Conservation (phyloP, 345 rosid species). For the Salix brachista region DNA sequence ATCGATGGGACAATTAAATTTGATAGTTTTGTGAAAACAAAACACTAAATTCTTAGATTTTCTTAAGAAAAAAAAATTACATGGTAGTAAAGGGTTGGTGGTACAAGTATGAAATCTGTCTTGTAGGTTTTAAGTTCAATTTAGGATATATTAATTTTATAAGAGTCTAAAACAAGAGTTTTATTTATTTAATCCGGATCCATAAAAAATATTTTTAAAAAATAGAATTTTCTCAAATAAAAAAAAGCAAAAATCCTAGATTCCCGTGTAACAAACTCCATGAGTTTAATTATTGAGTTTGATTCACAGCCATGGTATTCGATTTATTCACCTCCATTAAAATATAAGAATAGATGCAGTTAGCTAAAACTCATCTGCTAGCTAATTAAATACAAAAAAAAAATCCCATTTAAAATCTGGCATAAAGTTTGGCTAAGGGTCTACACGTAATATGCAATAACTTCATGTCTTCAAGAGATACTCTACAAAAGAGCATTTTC, state of each 20-base stretch:
- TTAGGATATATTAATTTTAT: too few species aligned
- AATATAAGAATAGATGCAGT: background rate
- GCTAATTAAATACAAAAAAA: background rate
- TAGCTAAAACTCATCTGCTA: background rate
- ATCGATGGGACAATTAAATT: background rate
- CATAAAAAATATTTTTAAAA: too few species aligned
- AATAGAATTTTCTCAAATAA: too few species aligned
- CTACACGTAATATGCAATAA: background rate
- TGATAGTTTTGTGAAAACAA: background rate
- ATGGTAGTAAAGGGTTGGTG: too few species aligned
- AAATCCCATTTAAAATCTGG: background rate
- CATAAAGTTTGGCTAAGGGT: background rate
- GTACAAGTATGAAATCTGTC: too few species aligned
- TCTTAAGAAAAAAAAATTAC: background rate
- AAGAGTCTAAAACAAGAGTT: too few species aligned
- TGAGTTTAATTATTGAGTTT: background rate
- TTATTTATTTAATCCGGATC: too few species aligned
- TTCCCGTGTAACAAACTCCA: background rate
- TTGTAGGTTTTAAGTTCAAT: too few species aligned
- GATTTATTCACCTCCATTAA: background rate
- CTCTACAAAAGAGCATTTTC: too few species aligned
- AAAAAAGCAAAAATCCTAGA: background rate
- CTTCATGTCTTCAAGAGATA: background rate
- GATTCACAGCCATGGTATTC: background rate
- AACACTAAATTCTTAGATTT: background rate